Evolutionary conservation across 257 asterid genomes (phyloP), one percentile per base, ranked within the genome.

Genomic region (Nicotiana undulata): DNA sequence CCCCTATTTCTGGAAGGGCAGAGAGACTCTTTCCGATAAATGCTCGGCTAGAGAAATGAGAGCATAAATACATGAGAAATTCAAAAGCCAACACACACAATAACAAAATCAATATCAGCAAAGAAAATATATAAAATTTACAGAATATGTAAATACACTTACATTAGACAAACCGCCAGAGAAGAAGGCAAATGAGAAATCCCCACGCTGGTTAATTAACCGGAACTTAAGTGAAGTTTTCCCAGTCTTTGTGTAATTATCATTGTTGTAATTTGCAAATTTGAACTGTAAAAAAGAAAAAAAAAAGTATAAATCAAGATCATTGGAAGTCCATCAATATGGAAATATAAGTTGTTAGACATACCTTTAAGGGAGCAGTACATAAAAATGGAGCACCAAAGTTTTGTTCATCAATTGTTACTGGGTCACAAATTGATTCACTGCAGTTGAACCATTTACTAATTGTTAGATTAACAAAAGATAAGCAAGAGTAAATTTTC

Each of bases 171-270:
- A 77, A 74, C 98, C 97, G n/a, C 97, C 98, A 49, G 91, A 67
- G 77, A 93, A 93, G 81, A 92, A 83, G 12, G 90, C 97, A 76
- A 93, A 92, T 5, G 98, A 88, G 82, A 92, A 93, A 89, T 93
- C 97, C 28, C 90, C 86, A 4, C 98, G 87, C 63, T 88, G 91
- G 76, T 88, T 90, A 81, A 90, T 90, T 83, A 90, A 15, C 68
- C 77, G 87, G 79, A 90, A 90, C 85, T 80, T 88, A 63, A 89
- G 18, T 4, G 81, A 65, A 6, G 91, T 77, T 59, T 68, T 82
- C 3, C 94, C 94, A 2, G 75, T 84, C 60, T 8, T 22, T 6
- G 77, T 34, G 63, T 89, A 90, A 29, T 77, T 9, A 32, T 77
- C 40, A 55, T 85, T 89, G 28, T 89, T 83, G 86, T 51, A 82